phyloP scores from a whole-genome alignment of 352 stramenopile genomes.

The Phytopythium oedochilum region DNA sequence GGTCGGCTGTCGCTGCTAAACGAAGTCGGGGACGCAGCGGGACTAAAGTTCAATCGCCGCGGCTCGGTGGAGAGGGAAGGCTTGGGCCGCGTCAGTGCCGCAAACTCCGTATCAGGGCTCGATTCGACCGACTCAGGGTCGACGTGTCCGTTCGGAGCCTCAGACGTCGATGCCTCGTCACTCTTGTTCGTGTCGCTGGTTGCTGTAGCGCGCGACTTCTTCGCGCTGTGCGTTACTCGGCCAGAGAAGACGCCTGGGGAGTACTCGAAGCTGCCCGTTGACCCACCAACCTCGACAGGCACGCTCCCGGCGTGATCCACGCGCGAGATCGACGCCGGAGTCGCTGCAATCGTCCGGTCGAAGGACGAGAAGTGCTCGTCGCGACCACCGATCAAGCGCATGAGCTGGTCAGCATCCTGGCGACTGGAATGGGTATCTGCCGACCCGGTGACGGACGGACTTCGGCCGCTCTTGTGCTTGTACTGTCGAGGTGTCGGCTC shows the following conservation, averaged over 20 bases:
- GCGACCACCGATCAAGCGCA: neutral
- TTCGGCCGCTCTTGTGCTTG: slow-evolving; percentile 16
- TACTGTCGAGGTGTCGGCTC: slow-evolving; percentile 40
- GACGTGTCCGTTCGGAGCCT: slow-evolving; percentile 5
- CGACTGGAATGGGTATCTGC: neutral
- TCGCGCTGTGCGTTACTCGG: slow-evolving; percentile 33
- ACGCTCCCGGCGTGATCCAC: neutral
- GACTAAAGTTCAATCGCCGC: slow-evolving; percentile 4
- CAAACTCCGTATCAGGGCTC: slow-evolving; percentile 26
- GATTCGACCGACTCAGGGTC: slow-evolving; percentile 52
- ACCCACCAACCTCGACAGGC: neutral
- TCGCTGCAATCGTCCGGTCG: slow-evolving; percentile 3
- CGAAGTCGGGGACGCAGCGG: neutral
- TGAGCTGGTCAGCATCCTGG: neutral
- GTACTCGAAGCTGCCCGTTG: slow-evolving; percentile 27
- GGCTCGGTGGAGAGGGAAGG: slow-evolving; percentile 7
- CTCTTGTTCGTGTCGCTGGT: slow-evolving; percentile 5
- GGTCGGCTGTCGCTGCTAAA: slow-evolving; percentile 1
- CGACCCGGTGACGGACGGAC: neutral
- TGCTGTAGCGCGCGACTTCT: slow-evolving; percentile 14
- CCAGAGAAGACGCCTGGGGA: slow-evolving; percentile 68
- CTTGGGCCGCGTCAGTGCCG: slow-evolving; percentile 35
- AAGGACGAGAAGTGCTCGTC: slow-evolving; percentile 1
- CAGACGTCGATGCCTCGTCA: slow-evolving; percentile 7
- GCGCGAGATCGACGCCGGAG: neutral